phyloP scores from a whole-genome alignment of 2,329 filamentous ascomycete genomes.

The Ophiocordyceps camponoti-saundersi region DNA sequence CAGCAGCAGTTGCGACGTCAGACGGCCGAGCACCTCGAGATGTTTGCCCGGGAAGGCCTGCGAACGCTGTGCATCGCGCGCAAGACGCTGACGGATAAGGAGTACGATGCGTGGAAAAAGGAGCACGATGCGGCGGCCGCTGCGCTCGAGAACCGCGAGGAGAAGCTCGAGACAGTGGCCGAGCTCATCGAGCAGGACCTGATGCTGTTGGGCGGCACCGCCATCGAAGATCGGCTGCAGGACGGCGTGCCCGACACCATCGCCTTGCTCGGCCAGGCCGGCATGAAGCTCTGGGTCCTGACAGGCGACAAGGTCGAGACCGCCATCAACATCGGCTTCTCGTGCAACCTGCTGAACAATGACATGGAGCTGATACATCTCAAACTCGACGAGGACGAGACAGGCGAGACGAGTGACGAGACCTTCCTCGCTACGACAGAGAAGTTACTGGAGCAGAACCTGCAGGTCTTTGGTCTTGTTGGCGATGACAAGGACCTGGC shows the following conservation, averaged over 20 bases:
- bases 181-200: conserved; percentile 85
- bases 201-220: conserved; percentile 77
- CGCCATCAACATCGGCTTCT: conserved; percentile 98
- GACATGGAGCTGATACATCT: conserved; percentile 93
- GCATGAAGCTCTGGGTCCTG: conserved; percentile 96
- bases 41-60: conserved; percentile 90
- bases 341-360: conserved; percentile 92
- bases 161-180: conserved; percentile 79
- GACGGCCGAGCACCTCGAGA: conserved; percentile 88
- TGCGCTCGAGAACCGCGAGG: conserved; percentile 71
- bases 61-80: conserved; percentile 88
- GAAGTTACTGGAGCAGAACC: conserved; percentile 55
- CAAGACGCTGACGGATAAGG: conserved; percentile 55
- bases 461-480: conserved; percentile 58
- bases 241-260: conserved; percentile 96
- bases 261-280: conserved; percentile 72
- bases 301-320: conserved; percentile 99
- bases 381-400: conserved; percentile 62
- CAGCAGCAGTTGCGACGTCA: conserved; percentile 67
- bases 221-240: conserved; percentile 92
- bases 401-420: conserved; percentile 27
- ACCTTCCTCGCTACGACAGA: conserved; percentile 41
- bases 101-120: conserved; percentile 72
- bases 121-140: conserved; percentile 78
- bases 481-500: conserved; percentile 76